Conservation (phyloP, 2,329 filamentous ascomycete species). For the Aspergillus amoenus region DNA sequence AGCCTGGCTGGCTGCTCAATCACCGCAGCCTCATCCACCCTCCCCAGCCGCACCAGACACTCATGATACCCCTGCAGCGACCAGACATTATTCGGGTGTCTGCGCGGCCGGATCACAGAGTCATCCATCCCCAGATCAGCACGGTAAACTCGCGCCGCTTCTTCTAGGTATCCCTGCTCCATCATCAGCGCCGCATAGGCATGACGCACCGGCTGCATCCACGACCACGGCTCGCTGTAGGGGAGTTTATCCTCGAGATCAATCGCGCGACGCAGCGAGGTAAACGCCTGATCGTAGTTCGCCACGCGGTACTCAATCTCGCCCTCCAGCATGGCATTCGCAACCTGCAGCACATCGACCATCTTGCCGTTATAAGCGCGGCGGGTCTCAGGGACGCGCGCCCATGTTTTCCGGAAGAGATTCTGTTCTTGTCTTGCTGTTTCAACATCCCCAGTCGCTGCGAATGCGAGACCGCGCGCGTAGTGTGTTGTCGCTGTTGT, state of each 20-base stretch:
- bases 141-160: slow-evolving; percentile 58
- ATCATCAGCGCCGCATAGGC: slow-evolving; percentile 68
- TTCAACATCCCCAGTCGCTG: slow-evolving; percentile 55
- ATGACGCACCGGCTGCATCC: slow-evolving; percentile 74
- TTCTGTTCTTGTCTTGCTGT: slow-evolving; percentile 55
- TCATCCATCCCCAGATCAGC: slow-evolving; percentile 62
- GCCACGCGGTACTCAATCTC: slow-evolving; percentile 69
- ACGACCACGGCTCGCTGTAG: slow-evolving; percentile 75
- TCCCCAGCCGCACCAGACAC: slow-evolving; percentile 59
- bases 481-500: slow-evolving; percentile 70
- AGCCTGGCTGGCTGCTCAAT: slow-evolving; percentile 30
- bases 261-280: slow-evolving; percentile 58
- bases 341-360: slow-evolving; percentile 62
- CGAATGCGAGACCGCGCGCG: slow-evolving; percentile 65
- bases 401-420: slow-evolving; percentile 53
- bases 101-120: slow-evolving; percentile 62
- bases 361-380: slow-evolving; percentile 69
- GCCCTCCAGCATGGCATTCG: slow-evolving; percentile 66
- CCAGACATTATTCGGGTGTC: slow-evolving; percentile 75
- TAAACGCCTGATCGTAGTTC: slow-evolving; percentile 60
- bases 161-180: slow-evolving; percentile 60
- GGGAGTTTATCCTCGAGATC: slow-evolving; percentile 61
- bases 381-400: slow-evolving; percentile 57
- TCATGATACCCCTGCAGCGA: slow-evolving; percentile 71
- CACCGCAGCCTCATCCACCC: slow-evolving; percentile 48